phyloP scores from a whole-genome alignment of 2,329 filamentous ascomycete genomes.

The Colletotrichum noveboracense region DNA sequence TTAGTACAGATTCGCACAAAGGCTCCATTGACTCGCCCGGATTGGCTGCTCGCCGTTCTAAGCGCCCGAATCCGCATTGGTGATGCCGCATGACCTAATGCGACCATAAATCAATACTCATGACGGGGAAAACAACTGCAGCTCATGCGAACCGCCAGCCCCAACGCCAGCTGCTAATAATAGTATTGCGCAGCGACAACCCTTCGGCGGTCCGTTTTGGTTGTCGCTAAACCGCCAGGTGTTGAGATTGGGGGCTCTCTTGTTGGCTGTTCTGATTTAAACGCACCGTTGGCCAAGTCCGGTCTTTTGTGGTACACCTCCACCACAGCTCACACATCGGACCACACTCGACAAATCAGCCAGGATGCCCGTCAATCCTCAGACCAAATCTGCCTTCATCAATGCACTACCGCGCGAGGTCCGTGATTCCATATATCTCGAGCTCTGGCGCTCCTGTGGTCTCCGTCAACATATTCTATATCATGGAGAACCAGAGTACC shows the following conservation, averaged over 20 bases:
- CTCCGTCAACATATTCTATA: constrained; percentile 16
- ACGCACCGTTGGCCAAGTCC: neutral
- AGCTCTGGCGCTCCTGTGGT: constrained; percentile 10
- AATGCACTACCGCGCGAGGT: constrained; percentile 8
- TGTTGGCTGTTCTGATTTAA: neutral
- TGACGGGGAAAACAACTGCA: neutral
- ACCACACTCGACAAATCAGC: neutral
- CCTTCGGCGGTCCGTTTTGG: neutral
- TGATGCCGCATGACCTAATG: neutral
- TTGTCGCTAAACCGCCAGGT: neutral
- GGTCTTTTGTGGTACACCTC: neutral
- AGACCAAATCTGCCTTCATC: constrained; percentile 1
- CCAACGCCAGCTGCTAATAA: neutral
- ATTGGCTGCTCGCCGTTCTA: neutral
- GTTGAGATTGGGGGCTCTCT: neutral
- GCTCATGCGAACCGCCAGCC: neutral
- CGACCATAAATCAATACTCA: neutral
- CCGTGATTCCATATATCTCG: constrained; percentile 19
- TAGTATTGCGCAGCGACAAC: neutral
- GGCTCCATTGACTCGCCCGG: neutral
- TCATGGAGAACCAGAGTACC: neutral
- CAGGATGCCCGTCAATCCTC: neutral
- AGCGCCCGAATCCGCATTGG: neutral
- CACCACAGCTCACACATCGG: neutral
- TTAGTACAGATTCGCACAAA: neutral